Evolutionary conservation across 2,329 filamentous ascomycete genomes (phyloP).

Genomic region (Xylaria sp.): DNA sequence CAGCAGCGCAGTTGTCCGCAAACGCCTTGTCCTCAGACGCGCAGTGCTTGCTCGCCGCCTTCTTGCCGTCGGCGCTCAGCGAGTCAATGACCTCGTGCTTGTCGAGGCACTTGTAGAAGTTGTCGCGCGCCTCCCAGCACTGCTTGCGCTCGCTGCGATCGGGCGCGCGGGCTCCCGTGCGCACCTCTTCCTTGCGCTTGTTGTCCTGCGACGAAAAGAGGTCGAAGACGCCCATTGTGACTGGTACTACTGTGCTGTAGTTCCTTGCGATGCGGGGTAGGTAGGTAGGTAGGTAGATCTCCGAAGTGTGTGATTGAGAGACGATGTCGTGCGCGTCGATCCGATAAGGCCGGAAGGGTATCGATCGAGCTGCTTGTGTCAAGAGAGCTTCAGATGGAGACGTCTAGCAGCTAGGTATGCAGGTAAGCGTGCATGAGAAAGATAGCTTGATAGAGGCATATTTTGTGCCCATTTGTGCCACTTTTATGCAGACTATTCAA

Average conservation of each 20-base stretch:
- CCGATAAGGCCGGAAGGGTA: too few species aligned
- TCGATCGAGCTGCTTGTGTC: neutral
- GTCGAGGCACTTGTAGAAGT: constrained; percentile 85
- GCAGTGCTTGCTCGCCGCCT: constrained; percentile 53
- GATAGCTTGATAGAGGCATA: neutral
- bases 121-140: constrained; percentile 88
- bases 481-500: neutral
- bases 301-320: too few species aligned
- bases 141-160: constrained; percentile 71
- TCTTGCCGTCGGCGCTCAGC: constrained; percentile 48
- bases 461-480: neutral
- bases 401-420: neutral
- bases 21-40: constrained; percentile 59
- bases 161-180: constrained; percentile 64
- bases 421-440: neutral
- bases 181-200: constrained; percentile 50
- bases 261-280: neutral
- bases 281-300: neutral
- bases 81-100: constrained; percentile 74
- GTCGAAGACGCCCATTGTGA: constrained; percentile 46
- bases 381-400: neutral
- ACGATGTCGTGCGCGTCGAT: too few species aligned
- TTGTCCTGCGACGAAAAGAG: constrained; percentile 38
- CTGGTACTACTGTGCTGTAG: neutral
- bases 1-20: constrained; percentile 77